Base-by-base conservation (phyloP, 345 rosid genomes). In the Lepidium sativum region DNA sequence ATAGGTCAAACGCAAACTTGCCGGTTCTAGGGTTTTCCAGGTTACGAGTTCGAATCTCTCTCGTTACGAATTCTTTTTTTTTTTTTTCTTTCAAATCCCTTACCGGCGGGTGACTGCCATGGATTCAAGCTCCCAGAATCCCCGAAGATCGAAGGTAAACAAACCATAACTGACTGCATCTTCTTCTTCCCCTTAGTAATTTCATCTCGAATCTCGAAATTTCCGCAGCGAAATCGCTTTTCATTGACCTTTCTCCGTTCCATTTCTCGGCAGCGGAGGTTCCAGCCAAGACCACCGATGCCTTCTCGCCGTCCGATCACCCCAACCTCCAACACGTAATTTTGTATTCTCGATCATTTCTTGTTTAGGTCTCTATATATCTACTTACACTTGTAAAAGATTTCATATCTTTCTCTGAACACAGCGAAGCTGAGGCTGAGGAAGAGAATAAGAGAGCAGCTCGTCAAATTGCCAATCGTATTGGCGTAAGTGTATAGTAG, bases 91-190 rank as follows among this genome's bases (percentile, higher is more conserved):
- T 4, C 53, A 31, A 45, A 11, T 54, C 9, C 10, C 29, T 72
- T 8, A 10, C 72, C 76, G 57, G 76, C 56, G 72, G 38, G 41
- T 20, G 44, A 66, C 63, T 13, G 62, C 76, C 67, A 72, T 72
- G 76, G 67, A 66, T 58, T 51, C 76, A 25, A 31, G 44, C 51
- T 60, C 71, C 10, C 4, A 65, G 9, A n/a, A 1, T 51, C 35
- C 56, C 17, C 40, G 34, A 14, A 58, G 8, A 1, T 41, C 76
- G 12, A 65, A 72, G 76, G 76, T 72, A 65, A 25, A 25, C 29
- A 25, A 25, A 39, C 9, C 10, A 35, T 14, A 1, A 33, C 44
- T 29, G 12, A 38, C 38, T 37, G 8, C 33, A 3, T 35, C 68
- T 38, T 54, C 40, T 35, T 31, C 5, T 50, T 41, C 12, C 8